Conservation (phyloP, 257 asterid species). For the Sherardia arvensis region DNA sequence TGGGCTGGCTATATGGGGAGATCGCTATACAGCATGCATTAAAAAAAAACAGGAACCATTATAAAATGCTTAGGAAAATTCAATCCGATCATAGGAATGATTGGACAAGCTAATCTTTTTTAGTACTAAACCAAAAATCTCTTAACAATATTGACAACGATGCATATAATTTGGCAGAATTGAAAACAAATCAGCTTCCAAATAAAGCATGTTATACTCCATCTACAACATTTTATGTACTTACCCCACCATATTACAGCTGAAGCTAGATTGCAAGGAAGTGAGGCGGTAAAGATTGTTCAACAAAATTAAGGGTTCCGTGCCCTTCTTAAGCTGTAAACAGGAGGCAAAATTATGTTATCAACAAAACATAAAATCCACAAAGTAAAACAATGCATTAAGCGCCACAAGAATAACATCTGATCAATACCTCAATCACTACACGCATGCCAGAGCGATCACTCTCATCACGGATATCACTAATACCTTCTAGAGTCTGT, state of each 20-base stretch:
- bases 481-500: conserved; percentile 86
- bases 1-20: background rate
- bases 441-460: conserved; percentile 96
- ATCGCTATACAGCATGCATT: background rate
- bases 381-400: background rate
- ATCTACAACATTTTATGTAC: conserved; percentile 20
- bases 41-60: background rate
- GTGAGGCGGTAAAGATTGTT: conserved; percentile 87
- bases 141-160: background rate
- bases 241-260: conserved; percentile 99
- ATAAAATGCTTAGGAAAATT: background rate
- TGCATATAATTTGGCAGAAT: background rate
- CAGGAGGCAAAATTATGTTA: background rate
- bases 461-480: conserved; percentile 99
- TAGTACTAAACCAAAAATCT: background rate
- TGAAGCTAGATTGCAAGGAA: conserved; percentile 77
- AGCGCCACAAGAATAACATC: conserved; percentile 9
- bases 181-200: background rate
- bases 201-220: background rate
- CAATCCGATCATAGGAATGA: background rate
- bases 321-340: conserved; percentile 84
- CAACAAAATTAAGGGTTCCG: conserved; percentile 77
- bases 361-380: background rate
- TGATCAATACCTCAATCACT: conserved; percentile 75
- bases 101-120: background rate